Base-by-base conservation (phyloP, 2,329 filamentous ascomycete genomes). In the Stachybotrys chlorohalonatus region DNA sequence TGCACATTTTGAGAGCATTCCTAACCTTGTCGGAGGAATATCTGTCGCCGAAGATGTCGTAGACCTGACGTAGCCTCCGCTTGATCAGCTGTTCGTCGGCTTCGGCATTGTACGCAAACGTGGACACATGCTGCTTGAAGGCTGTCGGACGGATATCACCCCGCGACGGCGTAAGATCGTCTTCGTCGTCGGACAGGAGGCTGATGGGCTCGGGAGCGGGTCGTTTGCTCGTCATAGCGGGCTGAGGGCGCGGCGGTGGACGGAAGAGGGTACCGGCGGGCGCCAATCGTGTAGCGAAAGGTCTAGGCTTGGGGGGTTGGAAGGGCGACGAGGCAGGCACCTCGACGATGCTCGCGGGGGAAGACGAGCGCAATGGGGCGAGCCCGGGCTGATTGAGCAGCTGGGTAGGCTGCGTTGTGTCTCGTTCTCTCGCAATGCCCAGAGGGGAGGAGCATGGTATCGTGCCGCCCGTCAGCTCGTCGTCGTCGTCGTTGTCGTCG, bases 261-360 rank as follows among this genome's bases (percentile, higher is more conserved):
- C 82, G 80, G 63, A 88, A 93, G 9, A 78, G 70, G 0, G 90
- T 95, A 7, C 90, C 88, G 49, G 84, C 80, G 31, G 90, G 89
- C 42, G 89, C 88, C 75, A 95, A 87, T 49, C 82, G 72, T 58
- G 76, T 84, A 24, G 79, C 81, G 31, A 74, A 56, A 51, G 60
- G 60, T 31, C 64, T 54, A 31, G 62, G 55, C 52, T 64, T 62
- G 66, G 61, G 65, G 62, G 62, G 64, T 56, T 81, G 80, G 55
- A 85, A 78, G 2, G 91, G 92, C 1, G 93, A 96, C 3, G 92
- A 96, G n/a, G 90, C 89, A 32, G 87, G 85, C 3, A 96, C 92
- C 68, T 96, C 92, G 54, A 96, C 66, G 16, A 75, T 63, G 39
- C 74, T 73, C 31, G 69, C 62, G 8, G 74, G 73, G 0, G 79